A percentile compares a stretch with the other conserved stretches of the same genome.
Evolutionary conservation across 768 basidiomycete genomes (phyloP).

Genomic region (Leccinellum luteum): DNA sequence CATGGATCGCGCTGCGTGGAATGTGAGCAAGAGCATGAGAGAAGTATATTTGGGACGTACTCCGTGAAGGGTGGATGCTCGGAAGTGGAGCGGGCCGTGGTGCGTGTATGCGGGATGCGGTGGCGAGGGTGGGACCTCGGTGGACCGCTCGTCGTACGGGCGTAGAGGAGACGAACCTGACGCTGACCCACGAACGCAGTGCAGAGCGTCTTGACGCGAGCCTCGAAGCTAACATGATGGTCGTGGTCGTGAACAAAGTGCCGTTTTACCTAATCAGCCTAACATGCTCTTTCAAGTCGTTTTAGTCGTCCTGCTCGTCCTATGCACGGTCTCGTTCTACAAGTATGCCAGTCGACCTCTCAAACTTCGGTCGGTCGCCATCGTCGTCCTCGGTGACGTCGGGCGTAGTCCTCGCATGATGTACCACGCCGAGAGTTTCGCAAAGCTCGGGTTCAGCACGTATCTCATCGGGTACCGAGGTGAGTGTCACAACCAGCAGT

Average conservation of each 20-base stretch:
- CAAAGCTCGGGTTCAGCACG: conserved; percentile 72
- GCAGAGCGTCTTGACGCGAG: conserved; percentile 4
- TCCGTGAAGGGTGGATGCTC: conserved; percentile 25
- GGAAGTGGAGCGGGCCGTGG: conserved; percentile 2
- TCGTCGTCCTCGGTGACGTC: conserved; percentile 93
- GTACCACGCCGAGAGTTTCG: conserved; percentile 96
- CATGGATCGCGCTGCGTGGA: conserved; percentile 73
- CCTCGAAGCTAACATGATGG: conserved; percentile 16
- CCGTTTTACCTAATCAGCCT: conserved; percentile 6
- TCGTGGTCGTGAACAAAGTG: conserved; percentile 11
- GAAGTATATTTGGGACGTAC: conserved; percentile 20
- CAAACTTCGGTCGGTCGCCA: conserved; percentile 67
- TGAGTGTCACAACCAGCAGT: conserved; percentile 32
- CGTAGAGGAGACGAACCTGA: conserved; percentile 24
- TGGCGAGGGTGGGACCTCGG: conserved; percentile 34
- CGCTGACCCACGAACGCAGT: conserved; percentile 16
- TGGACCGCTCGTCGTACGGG: conserved; percentile 21
- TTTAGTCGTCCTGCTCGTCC: conserved; percentile 12
- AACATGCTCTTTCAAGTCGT: conserved; percentile 1
- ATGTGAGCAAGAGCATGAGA: neutral
- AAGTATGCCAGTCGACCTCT: conserved; percentile 23
- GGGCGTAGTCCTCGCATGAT: conserved; percentile 97
- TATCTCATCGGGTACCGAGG: conserved; percentile 86
- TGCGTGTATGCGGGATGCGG: conserved; percentile 29
- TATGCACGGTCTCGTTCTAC: conserved; percentile 12